Conservation (phyloP, 805 yeast species). For the Grigorovia jiainica region DNA sequence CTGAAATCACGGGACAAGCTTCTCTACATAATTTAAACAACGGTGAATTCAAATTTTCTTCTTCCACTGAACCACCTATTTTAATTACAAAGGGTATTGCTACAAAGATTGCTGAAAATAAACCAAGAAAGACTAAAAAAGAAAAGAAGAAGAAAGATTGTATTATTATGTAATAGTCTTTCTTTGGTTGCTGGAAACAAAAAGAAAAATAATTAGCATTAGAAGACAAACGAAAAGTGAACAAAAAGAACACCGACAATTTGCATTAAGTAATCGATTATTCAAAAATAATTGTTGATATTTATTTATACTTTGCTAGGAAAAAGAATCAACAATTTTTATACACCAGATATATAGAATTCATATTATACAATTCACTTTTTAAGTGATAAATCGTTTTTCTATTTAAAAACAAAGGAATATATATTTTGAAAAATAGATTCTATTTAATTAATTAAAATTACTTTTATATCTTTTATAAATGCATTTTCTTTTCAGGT, state of each 20-base stretch:
- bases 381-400: too few relatives aligned
- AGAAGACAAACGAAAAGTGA: too few relatives aligned
- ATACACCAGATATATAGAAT: too few relatives aligned
- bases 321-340: too few relatives aligned
- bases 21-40: background rate
- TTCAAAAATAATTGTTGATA: too few relatives aligned
- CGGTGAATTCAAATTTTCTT: background rate
- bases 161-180: slow-evolving; percentile 13
- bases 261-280: too few relatives aligned
- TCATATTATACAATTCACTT: too few relatives aligned
- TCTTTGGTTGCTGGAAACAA: too few relatives aligned
- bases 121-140: background rate
- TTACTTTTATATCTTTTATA: slow-evolving; percentile 1
- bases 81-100: background rate
- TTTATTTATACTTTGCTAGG: too few relatives aligned
- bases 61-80: slow-evolving; percentile 2
- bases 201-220: too few relatives aligned
- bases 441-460: background rate
- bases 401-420: too few relatives aligned
- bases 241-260: too few relatives aligned
- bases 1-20: background rate
- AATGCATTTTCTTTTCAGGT: slow-evolving; percentile 2
- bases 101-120: background rate
- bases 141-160: slow-evolving; percentile 7
- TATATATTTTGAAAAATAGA: background rate